phyloP scores from a whole-genome alignment of 371 early-diverging fungal genomes.

The Lichtheimia corymbifera region DNA sequence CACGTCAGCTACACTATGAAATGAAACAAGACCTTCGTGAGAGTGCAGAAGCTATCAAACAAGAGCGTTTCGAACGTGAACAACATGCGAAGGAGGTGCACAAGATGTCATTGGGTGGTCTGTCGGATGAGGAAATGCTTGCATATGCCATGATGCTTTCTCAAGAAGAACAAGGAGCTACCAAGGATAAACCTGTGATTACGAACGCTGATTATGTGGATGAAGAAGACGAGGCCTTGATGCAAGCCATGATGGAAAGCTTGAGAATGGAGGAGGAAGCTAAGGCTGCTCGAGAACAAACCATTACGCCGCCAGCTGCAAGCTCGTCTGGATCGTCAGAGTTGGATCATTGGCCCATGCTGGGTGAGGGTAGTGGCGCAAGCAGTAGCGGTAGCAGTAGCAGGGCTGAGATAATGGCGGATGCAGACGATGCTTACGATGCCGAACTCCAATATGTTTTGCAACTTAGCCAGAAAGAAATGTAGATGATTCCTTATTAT shows the following conservation, averaged over 20 bases:
- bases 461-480: conserved; percentile 39
- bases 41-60: conserved; percentile 28
- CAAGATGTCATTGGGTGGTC: conserved; percentile 38
- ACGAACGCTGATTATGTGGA: conserved; percentile 21
- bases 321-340: too few relatives aligned
- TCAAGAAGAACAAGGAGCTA: conserved; percentile 20
- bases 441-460: conserved; percentile 46
- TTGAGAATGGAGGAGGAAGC: conserved; percentile 19
- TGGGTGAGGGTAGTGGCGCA: conserved; percentile 1
- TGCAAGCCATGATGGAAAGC: conserved; percentile 49
- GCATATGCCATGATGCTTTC: conserved; percentile 55
- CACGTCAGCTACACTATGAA: conserved; percentile 34
- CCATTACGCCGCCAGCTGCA: not conserved
- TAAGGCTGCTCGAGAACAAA: not conserved
- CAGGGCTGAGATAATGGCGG: not conserved
- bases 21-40: conserved; percentile 45
- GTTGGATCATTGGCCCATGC: too few relatives aligned
- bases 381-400: conserved; percentile 1
- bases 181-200: not conserved
- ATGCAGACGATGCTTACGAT: conserved; percentile 32
- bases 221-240: conserved; percentile 41
- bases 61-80: conserved; percentile 36
- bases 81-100: conserved; percentile 22
- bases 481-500: conserved; percentile 24
- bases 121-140: conserved; percentile 51